Evolutionary conservation across 257 asterid species (phyloP), one percentile per base, ranked within the genome.

Genomic region (Paraleonurus japonicus): DNA sequence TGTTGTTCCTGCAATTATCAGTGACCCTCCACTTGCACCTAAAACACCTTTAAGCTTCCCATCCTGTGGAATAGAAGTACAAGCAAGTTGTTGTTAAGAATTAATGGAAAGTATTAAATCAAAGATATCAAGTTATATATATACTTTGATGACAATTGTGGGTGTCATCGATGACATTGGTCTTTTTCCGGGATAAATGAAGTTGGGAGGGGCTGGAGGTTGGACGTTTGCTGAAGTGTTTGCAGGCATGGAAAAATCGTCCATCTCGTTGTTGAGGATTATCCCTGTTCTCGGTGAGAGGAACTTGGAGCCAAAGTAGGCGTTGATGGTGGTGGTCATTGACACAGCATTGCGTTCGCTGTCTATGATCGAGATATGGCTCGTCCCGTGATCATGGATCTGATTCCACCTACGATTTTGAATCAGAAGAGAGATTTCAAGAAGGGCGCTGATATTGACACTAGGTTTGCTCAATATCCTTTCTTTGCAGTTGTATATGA

Each of bases 161-260:
- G 97, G 97, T 0, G 89, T 39, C 97, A 90, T 88, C 19, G 96
- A 88, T 2, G 97, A 90, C 73, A 87, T 61, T 1, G 97, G 97
- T 22, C 95, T 72, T 78, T 90, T 90, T 15, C 88, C 85, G 0
- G 96, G 90, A 26, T 23, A 22, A 70, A 88, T 78, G 67, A 86
- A 90, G 80, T 90, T 87, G 67, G 83, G 66, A 2, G 89, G 92
- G 3, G 96, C 82, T 3, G 95, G 91, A 12, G 85, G 87, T 32
- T 78, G 82, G 11, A 50, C 55, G 23, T 75, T 59, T 58, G n/a
- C 7, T 10, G 75, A 41, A 65, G 47, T 23, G 20, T 74, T 77
- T 35, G 17, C 73, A 24, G 95, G 90, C 32, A 79, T 75, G 17
- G 92, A 87, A 81, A 90, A 90, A 54, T 88, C 97, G 75, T 84